Percentiles rank a stretch among this genome's conserved stretches.
phyloP scores from a whole-genome alignment of 1,139 yeast genomes.

The Lodderomyces jiufengensis region DNA sequence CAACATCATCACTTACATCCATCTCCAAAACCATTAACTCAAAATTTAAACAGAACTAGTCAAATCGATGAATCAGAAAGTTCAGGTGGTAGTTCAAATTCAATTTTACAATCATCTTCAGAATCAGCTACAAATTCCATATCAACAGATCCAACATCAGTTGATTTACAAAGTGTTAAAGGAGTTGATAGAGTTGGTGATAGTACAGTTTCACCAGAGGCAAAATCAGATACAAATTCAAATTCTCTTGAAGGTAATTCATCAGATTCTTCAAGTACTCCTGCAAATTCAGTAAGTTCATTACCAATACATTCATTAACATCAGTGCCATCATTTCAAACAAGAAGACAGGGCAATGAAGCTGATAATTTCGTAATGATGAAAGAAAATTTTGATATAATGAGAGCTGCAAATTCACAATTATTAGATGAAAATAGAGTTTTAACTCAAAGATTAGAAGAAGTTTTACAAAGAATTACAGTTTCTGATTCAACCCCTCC shows the following conservation, averaged over 20 bases:
- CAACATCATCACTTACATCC: not conserved
- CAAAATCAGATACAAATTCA: slow-evolving; percentile 1
- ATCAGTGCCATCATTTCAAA: not conserved
- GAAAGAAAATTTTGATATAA: slow-evolving; percentile 10
- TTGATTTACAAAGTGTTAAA: not conserved
- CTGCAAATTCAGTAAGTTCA: not conserved
- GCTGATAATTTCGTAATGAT: slow-evolving; percentile 3
- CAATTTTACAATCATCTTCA: not conserved
- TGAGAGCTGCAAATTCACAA: slow-evolving; percentile 12
- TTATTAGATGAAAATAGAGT: slow-evolving; percentile 11
- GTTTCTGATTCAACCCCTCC: slow-evolving; percentile 4
- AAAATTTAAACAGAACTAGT: not conserved
- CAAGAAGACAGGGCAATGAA: not conserved
- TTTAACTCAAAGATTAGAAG: slow-evolving; percentile 9
- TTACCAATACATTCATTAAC: not conserved
- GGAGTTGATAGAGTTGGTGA: not conserved
- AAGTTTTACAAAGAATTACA: slow-evolving; percentile 6
- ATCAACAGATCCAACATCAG: slow-evolving; percentile 2
- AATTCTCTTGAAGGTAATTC: not conserved
- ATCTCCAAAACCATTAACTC: not conserved
- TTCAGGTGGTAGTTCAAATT: slow-evolving; percentile 4
- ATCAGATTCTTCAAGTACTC: slow-evolving; percentile 6
- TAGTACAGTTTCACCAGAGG: not conserved
- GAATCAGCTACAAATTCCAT: slow-evolving; percentile 1
- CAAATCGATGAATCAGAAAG: not conserved